Conservation (phyloP, 192 early-diverging fungal genomes). For the Backusella liffmaniae region DNA sequence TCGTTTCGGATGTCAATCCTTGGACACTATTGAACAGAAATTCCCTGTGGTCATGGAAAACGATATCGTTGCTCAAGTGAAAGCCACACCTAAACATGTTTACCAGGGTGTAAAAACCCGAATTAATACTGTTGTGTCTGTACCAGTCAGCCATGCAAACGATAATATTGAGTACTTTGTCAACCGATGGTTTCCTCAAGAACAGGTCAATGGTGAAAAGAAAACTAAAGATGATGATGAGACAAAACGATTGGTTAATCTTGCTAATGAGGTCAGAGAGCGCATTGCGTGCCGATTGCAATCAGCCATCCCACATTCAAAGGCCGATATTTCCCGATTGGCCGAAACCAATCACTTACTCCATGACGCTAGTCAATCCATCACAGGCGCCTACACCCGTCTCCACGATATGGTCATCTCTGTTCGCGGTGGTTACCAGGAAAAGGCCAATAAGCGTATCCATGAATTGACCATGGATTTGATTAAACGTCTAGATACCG, state of each 20-base stretch:
- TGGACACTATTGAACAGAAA: conserved; percentile 57
- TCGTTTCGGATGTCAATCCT: conserved; percentile 58
- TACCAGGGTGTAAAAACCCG: conserved; percentile 43
- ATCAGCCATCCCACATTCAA: conserved; percentile 21
- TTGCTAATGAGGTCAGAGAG: conserved; percentile 24
- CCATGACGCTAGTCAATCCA: conserved; percentile 20
- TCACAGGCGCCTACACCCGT: conserved; percentile 15
- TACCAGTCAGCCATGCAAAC: conserved; percentile 48
- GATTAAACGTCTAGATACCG: conserved; percentile 32
- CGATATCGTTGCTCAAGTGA: conserved; percentile 59
- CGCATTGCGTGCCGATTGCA: conserved; percentile 24
- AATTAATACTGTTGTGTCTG: conserved; percentile 55
- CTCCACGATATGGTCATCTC: conserved; percentile 18
- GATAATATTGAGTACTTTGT: conserved; percentile 48
- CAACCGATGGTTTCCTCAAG: conserved; percentile 36
- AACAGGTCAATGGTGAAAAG: conserved; percentile 16
- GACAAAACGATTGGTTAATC: conserved; percentile 22
- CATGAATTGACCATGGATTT: conserved; percentile 34
- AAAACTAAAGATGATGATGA: conserved; percentile 24
- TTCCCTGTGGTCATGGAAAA: conserved; percentile 60
- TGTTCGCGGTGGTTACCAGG: conserved; percentile 15
- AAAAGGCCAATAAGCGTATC: conserved; percentile 23
- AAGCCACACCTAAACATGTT: conserved; percentile 44
- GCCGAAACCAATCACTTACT: conserved; percentile 28
- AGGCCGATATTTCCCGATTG: conserved; percentile 22